Base-by-base conservation (phyloP, 129 eudicot genomes). In the carrot (Daucus carota) region DNA sequence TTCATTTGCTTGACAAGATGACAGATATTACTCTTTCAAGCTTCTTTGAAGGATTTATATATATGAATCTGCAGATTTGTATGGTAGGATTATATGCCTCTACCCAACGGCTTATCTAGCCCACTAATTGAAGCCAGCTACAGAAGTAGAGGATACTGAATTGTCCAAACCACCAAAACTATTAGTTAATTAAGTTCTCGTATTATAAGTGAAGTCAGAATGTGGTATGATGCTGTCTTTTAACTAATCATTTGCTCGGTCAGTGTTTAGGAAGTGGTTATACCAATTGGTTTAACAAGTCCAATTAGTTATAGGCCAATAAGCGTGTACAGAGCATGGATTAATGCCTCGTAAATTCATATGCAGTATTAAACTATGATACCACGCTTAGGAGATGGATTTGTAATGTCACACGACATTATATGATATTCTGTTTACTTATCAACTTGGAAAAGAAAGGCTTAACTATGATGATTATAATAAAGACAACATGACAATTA, bases 251-350 rank as follows among this genome's bases (percentile, higher is more conserved):
- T 69, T 78, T 78, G 73, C 52, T 26, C 57, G 48, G 43, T 76
- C 57, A 82, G 89, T 90, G 77, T 88, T 84, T 84, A 10, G 78
- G 81, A 84, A 86, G 92, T 90, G 76, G 88, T 86, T 90, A 71
- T 80, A 90, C 89, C 89, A 86, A 86, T 80, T 75, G 60, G 77
- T 54, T 76, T 75, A 77, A 78, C 72, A 52, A 75, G 73, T 81
- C 79, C 68, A 32, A 75, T 28, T 62, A 12, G 2, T 62, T 28
- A 29, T 4, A 26, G 28, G 9, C 76, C 34, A 46, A 34, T 18
- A 13, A 1, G 29, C 44, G 16, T 17, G 63, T 45, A 73, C 17
- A 73, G 63, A 46, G 59, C 15, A 73, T 69, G 41, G 16, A 29
- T 46, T 45, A 34, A 46, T 33, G 48, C 26, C 75, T 28, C 59